phyloP scores from a whole-genome alignment of 2,329 filamentous ascomycete species.

The Lachnellula suecica region DNA sequence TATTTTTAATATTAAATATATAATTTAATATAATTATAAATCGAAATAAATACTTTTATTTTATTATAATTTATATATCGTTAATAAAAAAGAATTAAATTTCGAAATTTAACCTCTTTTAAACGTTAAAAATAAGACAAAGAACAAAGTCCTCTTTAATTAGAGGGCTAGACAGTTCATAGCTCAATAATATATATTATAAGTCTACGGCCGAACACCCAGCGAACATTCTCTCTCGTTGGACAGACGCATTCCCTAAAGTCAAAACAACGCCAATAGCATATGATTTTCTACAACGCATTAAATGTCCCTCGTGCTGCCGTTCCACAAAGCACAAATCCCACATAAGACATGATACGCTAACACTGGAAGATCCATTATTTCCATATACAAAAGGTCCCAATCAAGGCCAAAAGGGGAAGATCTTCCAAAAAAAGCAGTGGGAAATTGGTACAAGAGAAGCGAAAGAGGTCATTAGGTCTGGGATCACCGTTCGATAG shows the following conservation, averaged over 20 bases:
- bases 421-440: conserved; percentile 21
- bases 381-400: conserved; percentile 31
- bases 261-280: conserved; percentile 23
- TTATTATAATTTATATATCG: too few species aligned
- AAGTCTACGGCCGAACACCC: too few species aligned
- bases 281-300: conserved; percentile 27
- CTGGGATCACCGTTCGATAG: not conserved
- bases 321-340: conserved; percentile 16
- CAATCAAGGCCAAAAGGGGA: conserved; percentile 11
- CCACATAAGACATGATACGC: conserved; percentile 25
- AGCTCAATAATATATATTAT: too few species aligned
- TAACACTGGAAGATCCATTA: conserved; percentile 22
- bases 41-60: too few species aligned
- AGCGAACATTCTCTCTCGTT: conserved; percentile 17
- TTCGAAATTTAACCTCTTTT: too few species aligned
- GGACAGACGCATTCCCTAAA: conserved; percentile 23
- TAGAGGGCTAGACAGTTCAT: too few species aligned
- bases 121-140: too few species aligned
- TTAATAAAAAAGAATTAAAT: too few species aligned
- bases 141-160: too few species aligned
- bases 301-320: conserved; percentile 25
- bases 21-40: too few species aligned
- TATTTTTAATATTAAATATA: too few species aligned
- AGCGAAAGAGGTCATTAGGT: conserved; percentile 25
- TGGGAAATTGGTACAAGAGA: conserved; percentile 33